These are phyloP conservation scores for Starmera amethionina DNA, from an alignment of 805 yeast species.

Conservation along the genomic window DNA sequence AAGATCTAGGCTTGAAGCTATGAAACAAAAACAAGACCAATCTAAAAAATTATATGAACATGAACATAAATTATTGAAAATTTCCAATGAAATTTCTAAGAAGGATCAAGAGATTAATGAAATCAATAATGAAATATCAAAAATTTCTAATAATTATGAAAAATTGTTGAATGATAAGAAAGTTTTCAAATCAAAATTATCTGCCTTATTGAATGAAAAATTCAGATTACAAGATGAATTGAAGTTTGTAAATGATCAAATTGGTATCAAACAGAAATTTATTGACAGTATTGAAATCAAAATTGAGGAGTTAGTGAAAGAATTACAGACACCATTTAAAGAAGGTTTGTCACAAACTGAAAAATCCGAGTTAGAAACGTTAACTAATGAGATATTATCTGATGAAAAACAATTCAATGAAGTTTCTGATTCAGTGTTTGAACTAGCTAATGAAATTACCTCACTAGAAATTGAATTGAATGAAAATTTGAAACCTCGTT, in stretches of 20 bases:
- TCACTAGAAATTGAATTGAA: conserved; percentile 43
- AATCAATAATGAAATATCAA: conserved; percentile 34
- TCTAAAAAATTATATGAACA: conserved; percentile 34
- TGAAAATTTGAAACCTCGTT: conserved; percentile 48
- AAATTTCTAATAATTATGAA: conserved; percentile 30
- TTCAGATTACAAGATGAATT: conserved; percentile 35
- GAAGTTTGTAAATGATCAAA: conserved; percentile 7
- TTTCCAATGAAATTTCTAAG: conserved; percentile 27
- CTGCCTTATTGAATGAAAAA: conserved; percentile 31
- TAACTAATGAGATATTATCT: conserved; percentile 26
- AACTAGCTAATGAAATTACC: conserved; percentile 37
- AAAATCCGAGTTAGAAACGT: conserved; percentile 23
- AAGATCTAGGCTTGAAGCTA: conserved; percentile 59
- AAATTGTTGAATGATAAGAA: conserved; percentile 30
- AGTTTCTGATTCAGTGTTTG: conserved; percentile 29
- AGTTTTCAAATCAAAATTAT: conserved; percentile 31
- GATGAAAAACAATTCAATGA: conserved; percentile 31
- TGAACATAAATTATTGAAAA: conserved; percentile 27
- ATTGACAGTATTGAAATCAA: conserved; percentile 21
- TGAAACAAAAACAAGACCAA: conserved; percentile 46
- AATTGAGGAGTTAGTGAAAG: conserved; percentile 29
- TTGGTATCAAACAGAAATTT: neutral
- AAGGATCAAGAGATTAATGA: conserved; percentile 44
- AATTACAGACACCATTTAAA: conserved; percentile 43
- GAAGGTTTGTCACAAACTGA: conserved; percentile 44